Evolutionary conservation across 495 filamentous ascomycete species (phyloP), one percentile per base, ranked within the genome.

Genomic region (Aspergillus nidulans): DNA sequence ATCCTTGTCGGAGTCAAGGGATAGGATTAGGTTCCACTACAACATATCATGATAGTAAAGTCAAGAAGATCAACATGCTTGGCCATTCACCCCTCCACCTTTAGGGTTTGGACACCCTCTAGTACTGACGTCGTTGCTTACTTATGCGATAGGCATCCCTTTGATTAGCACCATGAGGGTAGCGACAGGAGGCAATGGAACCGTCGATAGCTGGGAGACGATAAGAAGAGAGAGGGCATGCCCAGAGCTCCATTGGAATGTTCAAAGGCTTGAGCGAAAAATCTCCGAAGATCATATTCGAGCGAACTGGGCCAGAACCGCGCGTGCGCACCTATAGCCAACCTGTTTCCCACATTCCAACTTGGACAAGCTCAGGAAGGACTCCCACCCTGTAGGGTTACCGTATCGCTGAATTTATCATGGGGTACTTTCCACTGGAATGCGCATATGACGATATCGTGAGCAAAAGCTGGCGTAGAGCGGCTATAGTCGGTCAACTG

Each of bases 271-370:
- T 15, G 19, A 48, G 12, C 52, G 46, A 12, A 24, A 48, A 48
- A 36, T 48, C 28, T 20, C 24, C 34, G 15, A 32, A n/a, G 34
- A 28, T 19, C 32, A 9, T 20, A 55, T 55, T 48, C 26, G 41
- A 18, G 39, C 25, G 12, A 46, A 43, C 28, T 10, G 15, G 30
- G 12, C 34, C 32, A 34, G 36, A 41, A 48, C 43, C 44, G 45
- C 44, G 53, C 38, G 30, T 49, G 28, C 47, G 26, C 20, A 19
- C 25, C 53, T 28, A 54, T 54, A 49, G 12, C 32, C 6, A 36
- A 15, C 32, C 40, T n/a, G 15, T n/a, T 49, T 26, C 45, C 52
- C 45, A 55, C 53, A 55, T 55, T 55, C 45, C 45, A 42, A 28
- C 24, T 20, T 34, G 24, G 15, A 5, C 26, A 32, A 30, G 26